Evolutionary conservation across 2,329 filamentous ascomycete species (phyloP).

Genomic region (Bipolaris gigantea): DNA sequence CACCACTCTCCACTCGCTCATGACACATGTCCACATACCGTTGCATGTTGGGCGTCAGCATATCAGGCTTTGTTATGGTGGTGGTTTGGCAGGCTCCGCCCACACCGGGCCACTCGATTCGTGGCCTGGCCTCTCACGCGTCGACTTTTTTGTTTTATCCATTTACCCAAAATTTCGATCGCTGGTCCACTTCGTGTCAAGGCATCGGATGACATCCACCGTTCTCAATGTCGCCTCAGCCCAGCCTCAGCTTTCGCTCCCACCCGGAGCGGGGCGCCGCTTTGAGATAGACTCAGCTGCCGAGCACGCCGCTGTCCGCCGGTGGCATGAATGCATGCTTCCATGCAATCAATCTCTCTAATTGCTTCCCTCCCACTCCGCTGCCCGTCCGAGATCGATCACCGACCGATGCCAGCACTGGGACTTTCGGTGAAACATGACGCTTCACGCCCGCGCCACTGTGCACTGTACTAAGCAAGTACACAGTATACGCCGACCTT

Average conservation of each 20-base stretch:
- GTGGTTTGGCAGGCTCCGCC: neutral
- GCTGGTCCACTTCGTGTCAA: constrained; percentile 1
- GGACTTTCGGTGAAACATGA: constrained; percentile 2
- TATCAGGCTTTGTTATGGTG: neutral
- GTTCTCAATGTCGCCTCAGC: constrained; percentile 2
- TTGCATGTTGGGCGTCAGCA: constrained; percentile 3
- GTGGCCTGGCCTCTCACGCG: neutral
- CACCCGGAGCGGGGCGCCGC: constrained; percentile 1
- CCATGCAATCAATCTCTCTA: constrained; percentile 8
- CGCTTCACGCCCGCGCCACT: neutral
- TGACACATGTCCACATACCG: constrained; percentile 1
- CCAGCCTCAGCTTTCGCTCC: constrained; percentile 5
- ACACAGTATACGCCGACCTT: no score
- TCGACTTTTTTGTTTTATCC: constrained; percentile 10
- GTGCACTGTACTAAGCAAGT: neutral
- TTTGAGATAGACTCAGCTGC: constrained; percentile 4
- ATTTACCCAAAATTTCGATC: constrained; percentile 18
- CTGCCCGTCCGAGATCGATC: neutral
- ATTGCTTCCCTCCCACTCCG: neutral
- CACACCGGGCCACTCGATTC: neutral
- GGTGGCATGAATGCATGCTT: constrained; percentile 13
- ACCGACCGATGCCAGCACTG: constrained; percentile 5
- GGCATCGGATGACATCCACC: neutral
- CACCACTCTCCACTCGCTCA: neutral
- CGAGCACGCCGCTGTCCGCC: neutral